These are phyloP conservation scores for Pythium apleroticum DNA, from an alignment of 352 stramenopile genomes.

Conservation along the genomic window DNA sequence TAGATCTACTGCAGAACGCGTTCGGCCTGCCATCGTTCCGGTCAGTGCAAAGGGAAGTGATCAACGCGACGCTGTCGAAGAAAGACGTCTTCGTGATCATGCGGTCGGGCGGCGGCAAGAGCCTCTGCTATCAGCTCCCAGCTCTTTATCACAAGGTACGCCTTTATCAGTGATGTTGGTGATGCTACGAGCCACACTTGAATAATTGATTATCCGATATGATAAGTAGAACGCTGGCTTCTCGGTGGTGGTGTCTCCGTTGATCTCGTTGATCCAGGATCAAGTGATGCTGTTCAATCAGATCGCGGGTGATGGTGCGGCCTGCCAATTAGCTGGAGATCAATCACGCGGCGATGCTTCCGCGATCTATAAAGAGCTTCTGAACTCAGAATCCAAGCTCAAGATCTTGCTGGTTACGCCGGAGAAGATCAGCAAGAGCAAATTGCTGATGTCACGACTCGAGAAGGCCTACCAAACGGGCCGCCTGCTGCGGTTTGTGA, in stretches of 20 bases:
- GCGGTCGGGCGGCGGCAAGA: constrained; percentile 86
- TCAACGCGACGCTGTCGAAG: constrained; percentile 86
- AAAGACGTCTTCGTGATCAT: constrained; percentile 93
- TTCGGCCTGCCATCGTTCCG: constrained; percentile 87
- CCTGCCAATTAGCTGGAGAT: constrained; percentile 52
- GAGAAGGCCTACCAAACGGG: constrained; percentile 83
- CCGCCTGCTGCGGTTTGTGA: constrained; percentile 90
- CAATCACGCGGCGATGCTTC: constrained; percentile 53
- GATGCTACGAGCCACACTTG: background rate
- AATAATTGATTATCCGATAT: background rate
- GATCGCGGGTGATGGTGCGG: constrained; percentile 54
- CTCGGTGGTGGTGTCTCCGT: constrained; percentile 90
- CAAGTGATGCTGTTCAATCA: constrained; percentile 87
- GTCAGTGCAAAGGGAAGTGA: constrained; percentile 89
- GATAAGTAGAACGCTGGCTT: constrained; percentile 50
- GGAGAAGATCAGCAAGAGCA: constrained; percentile 91
- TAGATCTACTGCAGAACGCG: constrained; percentile 11
- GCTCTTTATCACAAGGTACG: constrained; percentile 66
- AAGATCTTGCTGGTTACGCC: constrained; percentile 91
- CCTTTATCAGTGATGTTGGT: background rate
- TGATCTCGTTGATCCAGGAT: constrained; percentile 93
- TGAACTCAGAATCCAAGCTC: constrained; percentile 55
- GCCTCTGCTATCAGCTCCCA: constrained; percentile 90
- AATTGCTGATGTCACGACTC: constrained; percentile 88
- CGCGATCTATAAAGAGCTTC: constrained; percentile 77